phyloP scores from a whole-genome alignment of 2,329 filamentous ascomycete genomes.

The Colletotrichum sansevieriae region DNA sequence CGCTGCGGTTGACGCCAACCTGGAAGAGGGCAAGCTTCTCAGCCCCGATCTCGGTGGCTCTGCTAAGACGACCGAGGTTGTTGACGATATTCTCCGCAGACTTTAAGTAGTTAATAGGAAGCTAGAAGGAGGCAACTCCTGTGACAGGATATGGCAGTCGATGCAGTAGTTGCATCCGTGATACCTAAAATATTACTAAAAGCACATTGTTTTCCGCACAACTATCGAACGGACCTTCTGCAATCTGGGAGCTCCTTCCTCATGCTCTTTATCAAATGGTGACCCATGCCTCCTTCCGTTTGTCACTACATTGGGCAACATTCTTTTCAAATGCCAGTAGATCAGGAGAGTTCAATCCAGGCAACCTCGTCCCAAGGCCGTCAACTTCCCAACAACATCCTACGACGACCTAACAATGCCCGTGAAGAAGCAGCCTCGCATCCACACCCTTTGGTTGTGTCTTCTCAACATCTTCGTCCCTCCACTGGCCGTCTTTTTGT shows the following conservation, averaged over 20 bases:
- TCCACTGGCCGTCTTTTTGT: background rate
- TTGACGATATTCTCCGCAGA: slow-evolving; percentile 87
- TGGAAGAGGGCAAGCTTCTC: slow-evolving; percentile 85
- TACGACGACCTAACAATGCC: too few species aligned
- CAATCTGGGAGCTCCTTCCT: background rate
- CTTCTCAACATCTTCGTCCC: background rate
- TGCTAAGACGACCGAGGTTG: slow-evolving; percentile 86
- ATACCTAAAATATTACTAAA: slow-evolving; percentile 38
- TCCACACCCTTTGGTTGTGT: too few species aligned
- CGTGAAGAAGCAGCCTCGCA: too few species aligned
- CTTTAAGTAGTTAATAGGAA: slow-evolving; percentile 64
- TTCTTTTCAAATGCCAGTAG: too few species aligned
- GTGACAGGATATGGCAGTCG: slow-evolving; percentile 36
- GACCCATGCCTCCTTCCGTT: background rate
- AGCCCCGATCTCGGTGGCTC: slow-evolving; percentile 92
- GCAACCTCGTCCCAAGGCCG: too few species aligned
- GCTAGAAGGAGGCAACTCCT: background rate
- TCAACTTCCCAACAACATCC: too few species aligned
- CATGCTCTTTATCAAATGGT: background rate
- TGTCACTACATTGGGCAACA: too few species aligned
- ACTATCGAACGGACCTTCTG: too few species aligned
- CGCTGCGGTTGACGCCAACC: slow-evolving; percentile 88
- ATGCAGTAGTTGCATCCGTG: slow-evolving; percentile 24
- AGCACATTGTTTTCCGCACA: slow-evolving; percentile 22
- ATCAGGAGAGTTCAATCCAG: too few species aligned